Base-by-base conservation (phyloP, 73 alveolate genomes). In the Uronychia binucleata region DNA sequence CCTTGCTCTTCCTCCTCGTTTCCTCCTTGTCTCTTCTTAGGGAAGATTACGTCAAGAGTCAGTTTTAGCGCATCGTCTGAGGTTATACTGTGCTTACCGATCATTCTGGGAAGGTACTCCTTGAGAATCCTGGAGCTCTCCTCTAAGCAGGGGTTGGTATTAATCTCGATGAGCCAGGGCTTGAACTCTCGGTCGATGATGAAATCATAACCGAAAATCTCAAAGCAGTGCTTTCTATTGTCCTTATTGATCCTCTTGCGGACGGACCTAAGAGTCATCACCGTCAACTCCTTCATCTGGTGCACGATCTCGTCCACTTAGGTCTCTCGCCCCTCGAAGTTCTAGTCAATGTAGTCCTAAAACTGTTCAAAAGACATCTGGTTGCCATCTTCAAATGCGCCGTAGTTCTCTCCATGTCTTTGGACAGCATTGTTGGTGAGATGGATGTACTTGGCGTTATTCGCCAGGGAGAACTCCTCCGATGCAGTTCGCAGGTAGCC, bases 401-500 rank as follows among this genome's bases (percentile, higher is more conserved):
- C 97, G 86, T 95, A 96, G 67, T 89, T 86, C 1, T 91, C 93
- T 67, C 93, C 90, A 83, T 86, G 85, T 88, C 94, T 95, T 85
- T 97, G 96, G n/a, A 94, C 88, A 31, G 98, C 91, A 84, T 96
- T 91, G 86, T 97, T 97, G 14, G 99, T 97, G 30, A 97, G 88
- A 81, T 97, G 99, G 33, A 97, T 93, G 84, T 88, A 93, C 60
- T 91, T 92, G 81, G 93, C 91, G 27, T 85, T 91, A 19, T 46
- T 46, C 59, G 81, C 78, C n/a, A 92, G 77, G 11, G 83, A 84
- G 81, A 92, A 94, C 30, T 85, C 88, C 31, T 84, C 91, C 46
- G 95, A 89, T 33, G 96, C 92, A 0, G 99, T 96, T 84, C 98
- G 87, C 57, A 96, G 93, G 76, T 95, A 96, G n/a, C 99, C 98